These are phyloP conservation scores for Fusarium duplospermum DNA, from an alignment of 2,329 filamentous ascomycete species.

Conservation along the genomic window DNA sequence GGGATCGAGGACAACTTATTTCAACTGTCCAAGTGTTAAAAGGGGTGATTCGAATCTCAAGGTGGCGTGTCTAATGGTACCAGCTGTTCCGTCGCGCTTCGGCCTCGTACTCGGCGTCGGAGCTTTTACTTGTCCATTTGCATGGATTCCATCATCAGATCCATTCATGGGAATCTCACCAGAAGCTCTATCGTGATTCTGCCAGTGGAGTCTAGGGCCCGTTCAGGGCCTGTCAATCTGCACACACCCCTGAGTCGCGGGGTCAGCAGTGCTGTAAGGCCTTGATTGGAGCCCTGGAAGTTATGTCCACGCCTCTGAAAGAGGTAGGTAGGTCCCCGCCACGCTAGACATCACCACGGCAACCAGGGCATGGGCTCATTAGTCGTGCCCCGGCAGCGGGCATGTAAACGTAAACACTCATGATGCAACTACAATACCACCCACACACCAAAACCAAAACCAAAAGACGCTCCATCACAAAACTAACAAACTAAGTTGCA, in stretches of 20 bases:
- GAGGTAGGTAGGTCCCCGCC: not conserved
- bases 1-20: slow-evolving; percentile 15
- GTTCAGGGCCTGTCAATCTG: slow-evolving; percentile 27
- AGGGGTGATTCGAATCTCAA: not conserved
- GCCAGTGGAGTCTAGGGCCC: not conserved
- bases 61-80: slow-evolving; percentile 33
- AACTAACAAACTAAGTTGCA: slow-evolving; percentile 29
- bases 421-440: slow-evolving; percentile 2
- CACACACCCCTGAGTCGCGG: slow-evolving; percentile 30
- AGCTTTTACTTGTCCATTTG: slow-evolving; percentile 26
- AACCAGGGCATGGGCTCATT: slow-evolving; percentile 25
- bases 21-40: not conserved
- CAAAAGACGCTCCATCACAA: slow-evolving; percentile 16
- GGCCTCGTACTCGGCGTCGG: slow-evolving; percentile 26
- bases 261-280: slow-evolving; percentile 32
- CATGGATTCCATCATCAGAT: not conserved
- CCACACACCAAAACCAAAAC: slow-evolving; percentile 3
- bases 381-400: slow-evolving; percentile 19
- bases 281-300: slow-evolving; percentile 25
- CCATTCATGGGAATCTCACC: not conserved
- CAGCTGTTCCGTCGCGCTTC: slow-evolving; percentile 10
- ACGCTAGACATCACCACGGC: slow-evolving; percentile 31
- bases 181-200: slow-evolving; percentile 38
- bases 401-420: slow-evolving; percentile 41
- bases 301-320: not conserved